These are phyloP conservation scores for Melampsora americana DNA, from an alignment of 1,284 basidiomycete species.

Conservation along the genomic window DNA sequence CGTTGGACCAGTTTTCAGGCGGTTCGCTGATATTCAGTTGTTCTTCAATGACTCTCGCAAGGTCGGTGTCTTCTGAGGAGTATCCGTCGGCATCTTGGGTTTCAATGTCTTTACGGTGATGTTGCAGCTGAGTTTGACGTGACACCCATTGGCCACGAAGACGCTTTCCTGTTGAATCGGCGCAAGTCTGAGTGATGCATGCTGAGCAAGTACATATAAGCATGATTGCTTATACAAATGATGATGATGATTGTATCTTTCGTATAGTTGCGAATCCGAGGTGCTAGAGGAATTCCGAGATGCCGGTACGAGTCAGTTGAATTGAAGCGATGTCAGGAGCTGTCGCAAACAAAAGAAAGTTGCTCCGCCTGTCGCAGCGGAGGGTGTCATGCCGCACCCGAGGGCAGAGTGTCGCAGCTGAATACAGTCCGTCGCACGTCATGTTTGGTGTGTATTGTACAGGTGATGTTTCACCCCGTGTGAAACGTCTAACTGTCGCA, in stretches of 20 bases:
- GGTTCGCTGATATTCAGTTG: neutral
- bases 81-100: neutral
- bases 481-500: slow-evolving; percentile 4
- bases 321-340: neutral
- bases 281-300: neutral
- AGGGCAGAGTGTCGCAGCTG: neutral
- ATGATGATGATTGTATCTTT: neutral
- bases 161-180: neutral
- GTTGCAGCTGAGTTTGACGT: slow-evolving; percentile 1
- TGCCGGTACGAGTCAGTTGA: neutral
- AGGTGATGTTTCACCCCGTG: slow-evolving; percentile 1
- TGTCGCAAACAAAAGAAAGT: neutral
- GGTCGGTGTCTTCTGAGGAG: neutral
- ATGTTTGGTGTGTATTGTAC: neutral
- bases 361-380: neutral
- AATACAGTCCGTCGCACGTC: neutral
- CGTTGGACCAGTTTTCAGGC: neutral
- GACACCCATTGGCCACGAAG: neutral
- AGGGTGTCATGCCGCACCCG: neutral
- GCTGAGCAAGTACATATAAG: neutral
- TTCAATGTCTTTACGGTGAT: neutral
- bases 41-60: neutral
- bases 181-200: slow-evolving; percentile 2
- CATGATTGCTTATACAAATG: neutral
- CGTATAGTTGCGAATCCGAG: too few relatives aligned